These are phyloP conservation scores for Senecio squalidus DNA, from an alignment of 140 eudicot species.

Conservation along the genomic window DNA sequence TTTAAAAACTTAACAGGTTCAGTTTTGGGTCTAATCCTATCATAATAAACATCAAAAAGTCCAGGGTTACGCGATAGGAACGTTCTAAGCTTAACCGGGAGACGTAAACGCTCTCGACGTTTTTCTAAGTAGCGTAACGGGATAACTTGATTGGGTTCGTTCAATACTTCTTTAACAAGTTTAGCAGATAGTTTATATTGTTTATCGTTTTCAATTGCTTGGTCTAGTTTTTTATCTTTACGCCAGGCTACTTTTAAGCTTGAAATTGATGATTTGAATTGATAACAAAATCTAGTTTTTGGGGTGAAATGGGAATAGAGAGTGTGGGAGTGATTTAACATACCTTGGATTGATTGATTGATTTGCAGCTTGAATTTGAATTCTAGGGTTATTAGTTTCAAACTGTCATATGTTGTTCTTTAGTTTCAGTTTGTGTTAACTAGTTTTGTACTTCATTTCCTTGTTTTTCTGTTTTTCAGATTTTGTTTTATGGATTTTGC, in stretches of 20 bases:
- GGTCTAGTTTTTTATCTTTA: slow-evolving; percentile 65
- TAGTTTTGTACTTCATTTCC: too few relatives aligned
- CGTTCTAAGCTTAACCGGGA: slow-evolving; percentile 38
- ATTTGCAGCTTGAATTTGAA: too few relatives aligned
- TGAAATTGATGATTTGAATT: slow-evolving; percentile 47
- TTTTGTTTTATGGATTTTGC: too few relatives aligned
- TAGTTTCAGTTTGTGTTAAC: too few relatives aligned
- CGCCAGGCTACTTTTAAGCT: slow-evolving; percentile 84
- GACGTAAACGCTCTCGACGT: slow-evolving; percentile 61
- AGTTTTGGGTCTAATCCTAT: slow-evolving; percentile 66
- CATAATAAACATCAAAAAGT: slow-evolving; percentile 60
- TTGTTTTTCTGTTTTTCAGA: too few relatives aligned
- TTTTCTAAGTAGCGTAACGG: slow-evolving; percentile 66
- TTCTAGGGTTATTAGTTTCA: too few relatives aligned
- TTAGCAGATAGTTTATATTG: slow-evolving; percentile 48
- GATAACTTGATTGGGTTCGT: slow-evolving; percentile 74
- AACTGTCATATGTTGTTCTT: too few relatives aligned
- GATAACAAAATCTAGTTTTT: slow-evolving; percentile 19
- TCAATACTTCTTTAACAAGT: slow-evolving; percentile 77
- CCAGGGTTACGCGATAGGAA: slow-evolving; percentile 56
- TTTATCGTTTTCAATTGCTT: slow-evolving; percentile 69
- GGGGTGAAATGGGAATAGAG: slow-evolving; percentile 16
- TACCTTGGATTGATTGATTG: too few relatives aligned
- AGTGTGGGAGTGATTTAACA: slow-evolving; percentile 16
- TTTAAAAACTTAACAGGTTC: slow-evolving; percentile 51